phyloP scores from a whole-genome alignment of 148 eudicot species.

The Hydrangea macrophylla region DNA sequence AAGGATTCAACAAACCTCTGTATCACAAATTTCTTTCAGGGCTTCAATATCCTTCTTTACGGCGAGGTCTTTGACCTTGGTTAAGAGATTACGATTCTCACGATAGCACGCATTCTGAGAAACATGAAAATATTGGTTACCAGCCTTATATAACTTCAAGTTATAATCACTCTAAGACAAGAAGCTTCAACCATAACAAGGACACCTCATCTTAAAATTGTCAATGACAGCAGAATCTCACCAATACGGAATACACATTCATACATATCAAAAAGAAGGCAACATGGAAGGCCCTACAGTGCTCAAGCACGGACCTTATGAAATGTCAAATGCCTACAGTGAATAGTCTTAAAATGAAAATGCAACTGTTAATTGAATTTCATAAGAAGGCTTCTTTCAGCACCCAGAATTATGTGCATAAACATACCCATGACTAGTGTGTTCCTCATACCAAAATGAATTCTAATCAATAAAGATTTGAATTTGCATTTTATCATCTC shows the following conservation, averaged over 20 bases:
- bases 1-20: constrained; percentile 36
- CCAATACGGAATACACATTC: neutral
- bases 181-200: neutral
- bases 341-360: too few relatives aligned
- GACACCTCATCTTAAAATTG: neutral
- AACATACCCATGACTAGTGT: too few relatives aligned
- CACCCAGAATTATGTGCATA: too few relatives aligned
- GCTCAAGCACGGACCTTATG: too few relatives aligned
- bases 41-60: constrained; percentile 49
- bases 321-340: too few relatives aligned
- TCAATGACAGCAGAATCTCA: neutral
- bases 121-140: neutral
- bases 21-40: constrained; percentile 31
- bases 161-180: neutral
- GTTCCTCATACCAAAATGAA: too few relatives aligned
- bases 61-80: constrained; percentile 39
- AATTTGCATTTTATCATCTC: too few relatives aligned
- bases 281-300: neutral
- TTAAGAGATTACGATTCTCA: constrained; percentile 28
- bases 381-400: too few relatives aligned
- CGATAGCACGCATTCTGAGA: constrained; percentile 39
- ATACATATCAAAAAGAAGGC: neutral
- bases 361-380: too few relatives aligned
- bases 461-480: too few relatives aligned
- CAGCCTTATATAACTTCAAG: neutral